phyloP scores from a whole-genome alignment of 2,329 filamentous ascomycete genomes.

The Dactylellina leptospora region DNA sequence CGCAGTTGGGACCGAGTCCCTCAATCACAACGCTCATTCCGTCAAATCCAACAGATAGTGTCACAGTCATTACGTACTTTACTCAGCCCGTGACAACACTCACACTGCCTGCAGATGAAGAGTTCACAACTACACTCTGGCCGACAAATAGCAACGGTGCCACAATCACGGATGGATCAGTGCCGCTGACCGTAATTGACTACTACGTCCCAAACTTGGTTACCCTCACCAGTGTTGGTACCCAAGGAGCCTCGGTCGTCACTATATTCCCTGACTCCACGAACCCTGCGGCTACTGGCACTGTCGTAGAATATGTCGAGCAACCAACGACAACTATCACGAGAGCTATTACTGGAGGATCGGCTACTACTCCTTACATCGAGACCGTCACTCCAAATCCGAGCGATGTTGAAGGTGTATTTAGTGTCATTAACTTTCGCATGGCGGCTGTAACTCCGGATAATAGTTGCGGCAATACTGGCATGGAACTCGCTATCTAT shows the following conservation, averaged over 20 bases:
- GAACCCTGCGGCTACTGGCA: background rate
- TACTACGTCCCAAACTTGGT: background rate
- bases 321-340: background rate
- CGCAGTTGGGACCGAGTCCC: background rate
- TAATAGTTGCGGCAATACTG: background rate
- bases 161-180: background rate
- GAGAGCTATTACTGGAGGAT: no score
- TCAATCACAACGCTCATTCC: background rate
- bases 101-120: background rate
- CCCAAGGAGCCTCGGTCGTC: background rate
- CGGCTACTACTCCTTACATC: background rate
- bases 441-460: no score
- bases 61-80: background rate
- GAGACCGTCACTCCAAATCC: background rate
- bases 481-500: background rate
- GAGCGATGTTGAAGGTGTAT: background rate
- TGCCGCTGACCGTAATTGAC: background rate
- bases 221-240: background rate
- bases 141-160: background rate
- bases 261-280: background rate
- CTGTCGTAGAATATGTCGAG: background rate
- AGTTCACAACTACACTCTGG: background rate
- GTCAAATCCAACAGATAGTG: background rate
- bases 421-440: background rate
- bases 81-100: background rate